Evolutionary conservation across 75 land plant genomes (phyloP), one percentile per base, ranked within the genome.

Genomic region (Cupressus sempervirens): DNA sequence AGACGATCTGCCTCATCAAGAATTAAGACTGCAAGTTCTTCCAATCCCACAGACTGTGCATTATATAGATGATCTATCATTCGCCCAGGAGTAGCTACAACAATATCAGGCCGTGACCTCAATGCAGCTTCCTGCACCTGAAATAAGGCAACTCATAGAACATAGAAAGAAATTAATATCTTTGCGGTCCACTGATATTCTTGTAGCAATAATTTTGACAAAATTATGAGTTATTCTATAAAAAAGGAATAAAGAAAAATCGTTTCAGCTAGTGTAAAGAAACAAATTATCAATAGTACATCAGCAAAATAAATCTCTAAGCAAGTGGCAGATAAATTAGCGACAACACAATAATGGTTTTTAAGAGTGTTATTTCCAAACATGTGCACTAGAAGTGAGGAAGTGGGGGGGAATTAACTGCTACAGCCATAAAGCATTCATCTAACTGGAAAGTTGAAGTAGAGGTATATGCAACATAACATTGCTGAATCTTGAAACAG

Each of bases 1-100:
- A 98, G 97, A 32, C 99, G 95, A 88, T 98, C 99, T 82, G 99
- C 99, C 87, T 98, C 99, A 87, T 98, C 99, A 45, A 98, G 95
- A 36, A 98, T 95, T 43, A 98, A 86, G 83, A 98, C 93, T 81
- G 99, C 98, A 84, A 98, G 95, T 80, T 96, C 98, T 84, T 98
- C 99, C 81, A 98, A 85, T 53, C 96, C 96, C 52, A 98, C 99
- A n/a, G 99, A 98, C 83, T 92, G 94, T 10, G 96, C 88, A 89
- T 98, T 98, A 18, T 95, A 94, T 50, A 98, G 85, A 86, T 98
- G 99, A 84, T 97, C 99, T 80, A 97, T 92, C 92, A 97, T 94
- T 48, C 99, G 88, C 53, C 99, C 99, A 45, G 99, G 99, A 32
- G 99, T 97, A 13, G 99, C 99, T 53, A 97, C 95, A 83, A 97